A percentile compares a stretch with the other conserved stretches of the same genome.
These are phyloP conservation scores for Coemansia sp. DNA, from an alignment of 192 early-diverging fungal genomes.

Conservation along the genomic window DNA sequence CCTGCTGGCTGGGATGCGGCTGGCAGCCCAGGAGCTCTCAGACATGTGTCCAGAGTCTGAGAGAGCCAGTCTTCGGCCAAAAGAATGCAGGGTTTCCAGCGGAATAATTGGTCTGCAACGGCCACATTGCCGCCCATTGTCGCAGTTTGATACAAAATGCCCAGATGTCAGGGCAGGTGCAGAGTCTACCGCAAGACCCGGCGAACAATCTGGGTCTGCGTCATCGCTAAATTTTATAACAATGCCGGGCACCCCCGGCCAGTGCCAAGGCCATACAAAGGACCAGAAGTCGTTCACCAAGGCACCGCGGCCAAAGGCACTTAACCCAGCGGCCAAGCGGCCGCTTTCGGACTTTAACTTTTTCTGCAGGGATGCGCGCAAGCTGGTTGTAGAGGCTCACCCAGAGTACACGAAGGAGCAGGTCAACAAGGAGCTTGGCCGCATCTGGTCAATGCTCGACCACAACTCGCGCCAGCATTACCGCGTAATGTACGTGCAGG, in stretches of 20 bases:
- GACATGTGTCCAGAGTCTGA: background rate
- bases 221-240: background rate
- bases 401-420: constrained; percentile 48
- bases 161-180: background rate
- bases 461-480: constrained; percentile 33
- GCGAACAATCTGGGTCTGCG: background rate
- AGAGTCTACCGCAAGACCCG: background rate
- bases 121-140: background rate
- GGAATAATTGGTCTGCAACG: background rate
- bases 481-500: constrained; percentile 33
- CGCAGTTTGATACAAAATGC: background rate
- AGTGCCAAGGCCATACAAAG: no score
- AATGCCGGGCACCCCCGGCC: background rate
- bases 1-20: constrained; percentile 12
- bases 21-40: constrained; percentile 5
- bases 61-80: background rate
- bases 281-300: background rate
- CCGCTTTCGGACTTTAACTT: constrained; percentile 50
- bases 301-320: background rate
- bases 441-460: constrained; percentile 42
- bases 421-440: constrained; percentile 47
- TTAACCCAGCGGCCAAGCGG: constrained; percentile 20
- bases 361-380: constrained; percentile 46
- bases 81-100: background rate
- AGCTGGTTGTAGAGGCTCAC: constrained; percentile 39